A percentile compares a stretch with the other conserved stretches of the same genome.
Conservation (phyloP, 2,329 filamentous ascomycete genomes). For the Ploettnerulaceae sp. region DNA sequence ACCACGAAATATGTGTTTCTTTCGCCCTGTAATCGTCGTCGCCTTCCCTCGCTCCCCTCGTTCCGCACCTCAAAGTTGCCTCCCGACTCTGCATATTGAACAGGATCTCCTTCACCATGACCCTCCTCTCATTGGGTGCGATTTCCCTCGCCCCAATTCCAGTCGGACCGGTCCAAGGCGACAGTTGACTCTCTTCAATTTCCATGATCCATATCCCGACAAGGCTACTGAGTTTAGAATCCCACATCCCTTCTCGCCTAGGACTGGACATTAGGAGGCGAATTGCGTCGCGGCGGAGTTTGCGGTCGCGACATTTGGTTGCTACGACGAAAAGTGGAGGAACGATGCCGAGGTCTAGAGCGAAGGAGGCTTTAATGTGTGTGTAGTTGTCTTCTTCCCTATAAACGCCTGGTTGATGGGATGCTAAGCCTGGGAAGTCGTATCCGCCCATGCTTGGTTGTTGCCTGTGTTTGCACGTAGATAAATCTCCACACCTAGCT, state of each 20-base stretch:
- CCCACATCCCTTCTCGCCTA: conserved; percentile 33
- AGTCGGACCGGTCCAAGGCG: conserved; percentile 43
- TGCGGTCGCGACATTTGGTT: conserved; percentile 30
- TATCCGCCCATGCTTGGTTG: background rate
- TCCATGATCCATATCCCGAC: conserved; percentile 29
- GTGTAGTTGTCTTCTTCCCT: conserved; percentile 18
- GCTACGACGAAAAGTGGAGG: conserved; percentile 31
- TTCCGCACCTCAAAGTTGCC: conserved; percentile 30
- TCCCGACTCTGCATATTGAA: conserved; percentile 31
- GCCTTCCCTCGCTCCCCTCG: conserved; percentile 25
- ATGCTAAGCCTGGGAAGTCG: conserved; percentile 16
- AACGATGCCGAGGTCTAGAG: conserved; percentile 30
- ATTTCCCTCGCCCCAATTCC: conserved; percentile 46
- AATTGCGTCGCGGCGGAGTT: conserved; percentile 27
- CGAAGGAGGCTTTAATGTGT: conserved; percentile 40
- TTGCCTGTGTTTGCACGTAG: conserved; percentile 1
- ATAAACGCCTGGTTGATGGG: conserved; percentile 13
- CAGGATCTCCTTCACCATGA: conserved; percentile 33
- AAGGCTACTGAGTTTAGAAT: conserved; percentile 25
- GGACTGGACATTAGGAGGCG: conserved; percentile 24
- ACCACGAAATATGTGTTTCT: conserved; percentile 15
- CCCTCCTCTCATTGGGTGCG: conserved; percentile 25
- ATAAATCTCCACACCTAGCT: conserved; percentile 17
- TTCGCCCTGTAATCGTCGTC: conserved; percentile 24
- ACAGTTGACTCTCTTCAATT: conserved; percentile 35